These are phyloP conservation scores for Mucor saturninus DNA, from an alignment of 371 early-diverging fungal genomes.

Conservation along the genomic window DNA sequence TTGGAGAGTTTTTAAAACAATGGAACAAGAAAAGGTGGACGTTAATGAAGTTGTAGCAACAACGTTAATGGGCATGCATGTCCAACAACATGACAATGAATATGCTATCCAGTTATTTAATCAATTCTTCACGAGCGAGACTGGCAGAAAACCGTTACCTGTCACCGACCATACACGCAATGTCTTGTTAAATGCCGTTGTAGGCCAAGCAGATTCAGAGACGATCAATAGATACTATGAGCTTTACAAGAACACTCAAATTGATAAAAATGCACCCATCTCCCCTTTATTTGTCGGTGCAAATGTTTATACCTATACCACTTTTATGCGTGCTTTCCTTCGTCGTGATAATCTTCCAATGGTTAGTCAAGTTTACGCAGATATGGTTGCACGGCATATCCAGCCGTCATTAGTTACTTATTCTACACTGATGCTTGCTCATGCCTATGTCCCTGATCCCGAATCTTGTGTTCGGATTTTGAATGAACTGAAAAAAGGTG, in stretches of 20 bases:
- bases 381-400: slow-evolving; percentile 40
- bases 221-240: slow-evolving; percentile 37
- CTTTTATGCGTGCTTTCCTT: slow-evolving; percentile 56
- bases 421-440: slow-evolving; percentile 49
- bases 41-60: slow-evolving; percentile 43
- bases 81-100: slow-evolving; percentile 48
- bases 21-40: slow-evolving; percentile 35
- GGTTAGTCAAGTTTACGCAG: slow-evolving; percentile 47
- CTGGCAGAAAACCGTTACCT: neutral
- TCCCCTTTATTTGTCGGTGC: slow-evolving; percentile 28
- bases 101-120: slow-evolving; percentile 40
- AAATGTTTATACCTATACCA: slow-evolving; percentile 47
- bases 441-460: slow-evolving; percentile 52
- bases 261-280: slow-evolving; percentile 2
- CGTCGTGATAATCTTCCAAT: slow-evolving; percentile 40
- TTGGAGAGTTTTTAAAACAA: slow-evolving; percentile 44
- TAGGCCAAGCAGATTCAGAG: slow-evolving; percentile 28
- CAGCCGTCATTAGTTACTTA: slow-evolving; percentile 50
- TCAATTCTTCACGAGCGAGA: slow-evolving; percentile 31
- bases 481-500: slow-evolving; percentile 31
- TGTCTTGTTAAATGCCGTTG: slow-evolving; percentile 45
- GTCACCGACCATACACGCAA: slow-evolving; percentile 42
- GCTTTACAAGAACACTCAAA: slow-evolving; percentile 25
- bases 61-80: slow-evolving; percentile 52
- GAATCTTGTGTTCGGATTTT: slow-evolving; percentile 41